Conservation (phyloP, 2,329 filamentous ascomycete genomes). For the Cytospora piceicola region DNA sequence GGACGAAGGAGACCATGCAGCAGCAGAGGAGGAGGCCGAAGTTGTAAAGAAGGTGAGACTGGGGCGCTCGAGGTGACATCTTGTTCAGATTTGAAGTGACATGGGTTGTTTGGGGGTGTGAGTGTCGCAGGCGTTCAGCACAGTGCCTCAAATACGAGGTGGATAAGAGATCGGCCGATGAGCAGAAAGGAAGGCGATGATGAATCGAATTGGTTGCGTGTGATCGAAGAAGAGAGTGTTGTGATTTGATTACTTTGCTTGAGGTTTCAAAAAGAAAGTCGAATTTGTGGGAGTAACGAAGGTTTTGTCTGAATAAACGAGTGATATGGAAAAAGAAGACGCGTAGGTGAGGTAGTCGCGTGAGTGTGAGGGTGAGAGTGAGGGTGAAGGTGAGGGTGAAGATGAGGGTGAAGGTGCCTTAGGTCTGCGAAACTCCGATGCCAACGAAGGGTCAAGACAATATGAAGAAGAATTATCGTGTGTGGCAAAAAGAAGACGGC, state of each 20-base stretch:
- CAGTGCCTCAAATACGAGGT: background rate
- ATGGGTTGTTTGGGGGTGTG: background rate
- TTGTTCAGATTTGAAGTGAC: background rate
- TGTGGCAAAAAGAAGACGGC: background rate
- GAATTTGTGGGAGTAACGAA: background rate
- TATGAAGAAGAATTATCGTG: background rate
- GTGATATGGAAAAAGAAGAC: background rate
- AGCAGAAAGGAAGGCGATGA: background rate
- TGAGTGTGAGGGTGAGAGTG: background rate
- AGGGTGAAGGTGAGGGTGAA: background rate
- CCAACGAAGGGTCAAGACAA: background rate
- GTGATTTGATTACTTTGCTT: background rate
- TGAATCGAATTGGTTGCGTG: background rate
- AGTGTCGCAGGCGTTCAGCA: background rate
- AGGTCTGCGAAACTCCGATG: background rate
- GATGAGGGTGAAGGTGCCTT: background rate
- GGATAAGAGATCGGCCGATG: background rate
- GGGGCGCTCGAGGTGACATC: constrained; percentile 12
- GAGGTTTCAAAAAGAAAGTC: background rate
- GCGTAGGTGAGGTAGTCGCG: background rate
- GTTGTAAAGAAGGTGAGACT: constrained; percentile 14
- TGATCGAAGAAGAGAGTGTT: background rate
- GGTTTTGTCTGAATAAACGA: constrained; percentile 4
- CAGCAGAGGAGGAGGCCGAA: constrained; percentile 28
- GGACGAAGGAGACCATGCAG: constrained; percentile 24